A percentile compares a stretch with the other conserved stretches of the same genome.
Conservation (phyloP, 177 flowering plant species). For the Vitis hybrid region DNA sequence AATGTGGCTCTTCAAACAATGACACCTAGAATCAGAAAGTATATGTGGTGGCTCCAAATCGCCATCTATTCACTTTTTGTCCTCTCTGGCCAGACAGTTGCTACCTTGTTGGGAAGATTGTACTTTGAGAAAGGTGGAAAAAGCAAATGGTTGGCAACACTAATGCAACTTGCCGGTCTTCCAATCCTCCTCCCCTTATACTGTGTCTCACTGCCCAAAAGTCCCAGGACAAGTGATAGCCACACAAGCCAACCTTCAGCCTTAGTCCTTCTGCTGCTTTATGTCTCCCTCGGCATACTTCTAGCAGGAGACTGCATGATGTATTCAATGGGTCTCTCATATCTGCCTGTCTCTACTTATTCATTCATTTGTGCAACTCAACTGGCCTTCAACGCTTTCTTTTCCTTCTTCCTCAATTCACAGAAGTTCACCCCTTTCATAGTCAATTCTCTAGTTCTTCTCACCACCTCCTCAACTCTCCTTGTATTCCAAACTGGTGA, state of each 20-base stretch:
- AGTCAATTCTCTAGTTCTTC: constrained; percentile 35
- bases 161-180: constrained; percentile 31
- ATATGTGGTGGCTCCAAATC: constrained; percentile 31
- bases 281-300: constrained; percentile 32
- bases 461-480: constrained; percentile 31
- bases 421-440: constrained; percentile 38
- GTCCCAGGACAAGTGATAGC: not conserved
- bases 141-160: constrained; percentile 47
- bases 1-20: constrained; percentile 2
- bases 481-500: constrained; percentile 17
- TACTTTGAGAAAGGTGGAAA: constrained; percentile 50
- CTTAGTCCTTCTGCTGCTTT: constrained; percentile 15
- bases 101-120: constrained; percentile 39
- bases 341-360: constrained; percentile 44
- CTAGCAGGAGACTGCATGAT: constrained; percentile 19
- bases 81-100: constrained; percentile 34
- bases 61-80: constrained; percentile 25
- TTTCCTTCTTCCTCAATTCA: constrained; percentile 38
- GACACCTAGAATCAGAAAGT: not conserved
- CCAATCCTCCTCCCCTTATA: constrained; percentile 41
- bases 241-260: not conserved
- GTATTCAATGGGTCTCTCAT: constrained; percentile 29
- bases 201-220: constrained; percentile 6
- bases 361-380: constrained; percentile 37
- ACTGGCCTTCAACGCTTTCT: constrained; percentile 40